Percentiles rank a stretch among this genome's conserved stretches.
Conservation (phyloP, 352 stramenopile species). For the Phytophthora uliginosa region DNA sequence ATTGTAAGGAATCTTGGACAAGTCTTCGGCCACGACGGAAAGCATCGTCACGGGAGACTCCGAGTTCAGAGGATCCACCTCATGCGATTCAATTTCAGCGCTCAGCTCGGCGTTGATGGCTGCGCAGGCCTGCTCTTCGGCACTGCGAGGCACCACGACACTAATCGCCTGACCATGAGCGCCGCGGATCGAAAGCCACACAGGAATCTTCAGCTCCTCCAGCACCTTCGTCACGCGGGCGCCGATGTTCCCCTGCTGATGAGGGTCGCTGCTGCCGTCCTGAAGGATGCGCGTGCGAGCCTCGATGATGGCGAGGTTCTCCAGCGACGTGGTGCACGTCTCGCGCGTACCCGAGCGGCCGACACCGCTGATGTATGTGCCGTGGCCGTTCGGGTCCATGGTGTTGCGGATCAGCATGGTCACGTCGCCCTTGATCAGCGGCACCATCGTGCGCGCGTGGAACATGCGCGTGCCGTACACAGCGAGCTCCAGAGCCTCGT, state of each 20-base stretch:
- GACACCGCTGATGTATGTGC: slow-evolving; percentile 83
- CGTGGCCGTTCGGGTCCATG: slow-evolving; percentile 81
- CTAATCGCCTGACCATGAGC: slow-evolving; percentile 87
- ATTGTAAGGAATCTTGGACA: slow-evolving; percentile 78
- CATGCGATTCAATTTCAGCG: slow-evolving; percentile 68
- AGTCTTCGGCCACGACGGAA: slow-evolving; percentile 84
- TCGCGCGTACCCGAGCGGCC: slow-evolving; percentile 65
- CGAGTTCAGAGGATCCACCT: slow-evolving; percentile 78
- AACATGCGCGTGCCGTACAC: slow-evolving; percentile 91
- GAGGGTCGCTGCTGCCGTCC: slow-evolving; percentile 57
- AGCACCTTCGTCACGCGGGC: slow-evolving; percentile 80
- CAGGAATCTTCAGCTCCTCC: slow-evolving; percentile 68
- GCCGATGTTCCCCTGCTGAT: slow-evolving; percentile 75
- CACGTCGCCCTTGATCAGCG: slow-evolving; percentile 81
- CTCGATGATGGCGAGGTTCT: slow-evolving; percentile 86
- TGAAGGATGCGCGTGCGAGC: slow-evolving; percentile 84
- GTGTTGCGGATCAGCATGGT: slow-evolving; percentile 91
- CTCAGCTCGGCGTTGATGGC: slow-evolving; percentile 71
- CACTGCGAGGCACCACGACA: slow-evolving; percentile 67
- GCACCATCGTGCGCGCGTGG: slow-evolving; percentile 87
- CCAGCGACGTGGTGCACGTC: slow-evolving; percentile 86
- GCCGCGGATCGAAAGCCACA: slow-evolving; percentile 86
- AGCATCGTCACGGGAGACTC: slow-evolving; percentile 86
- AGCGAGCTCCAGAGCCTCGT: slow-evolving; percentile 84
- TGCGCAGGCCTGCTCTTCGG: slow-evolving; percentile 41